Percentiles rank a stretch among this genome's conserved stretches.
These are phyloP conservation scores for Neurospora sp. DNA, from an alignment of 2,329 filamentous ascomycete genomes.

Conservation along the genomic window DNA sequence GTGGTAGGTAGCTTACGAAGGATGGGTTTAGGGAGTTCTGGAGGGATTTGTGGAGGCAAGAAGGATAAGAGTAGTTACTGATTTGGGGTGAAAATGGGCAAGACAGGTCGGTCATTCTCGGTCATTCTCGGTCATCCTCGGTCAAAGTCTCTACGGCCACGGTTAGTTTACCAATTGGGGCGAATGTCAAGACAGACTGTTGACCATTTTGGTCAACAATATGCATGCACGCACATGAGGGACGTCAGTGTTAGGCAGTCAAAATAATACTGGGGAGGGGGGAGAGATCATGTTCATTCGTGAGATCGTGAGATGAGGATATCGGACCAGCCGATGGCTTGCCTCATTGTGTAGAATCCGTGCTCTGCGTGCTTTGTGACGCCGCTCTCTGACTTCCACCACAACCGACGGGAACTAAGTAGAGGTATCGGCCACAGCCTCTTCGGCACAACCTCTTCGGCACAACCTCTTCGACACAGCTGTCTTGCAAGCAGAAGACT, in stretches of 20 bases:
- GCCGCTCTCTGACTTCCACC: too few relatives aligned
- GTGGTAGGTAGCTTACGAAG: too few relatives aligned
- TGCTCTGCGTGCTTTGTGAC: neutral
- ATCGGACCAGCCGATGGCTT: neutral
- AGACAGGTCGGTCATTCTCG: too few relatives aligned
- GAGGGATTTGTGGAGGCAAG: conserved; percentile 58
- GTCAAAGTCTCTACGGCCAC: too few relatives aligned
- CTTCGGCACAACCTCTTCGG: too few relatives aligned
- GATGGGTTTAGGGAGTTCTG: conserved; percentile 86
- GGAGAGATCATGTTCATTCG: neutral
- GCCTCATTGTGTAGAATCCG: neutral
- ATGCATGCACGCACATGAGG: neutral
- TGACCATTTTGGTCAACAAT: neutral
- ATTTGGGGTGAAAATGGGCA: too few relatives aligned
- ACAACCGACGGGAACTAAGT: too few relatives aligned
- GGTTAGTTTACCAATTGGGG: too few relatives aligned
- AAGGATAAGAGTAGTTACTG: neutral
- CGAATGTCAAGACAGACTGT: neutral
- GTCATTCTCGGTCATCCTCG: too few relatives aligned
- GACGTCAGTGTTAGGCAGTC: neutral
- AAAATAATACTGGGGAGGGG: neutral
- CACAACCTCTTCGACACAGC: too few relatives aligned
- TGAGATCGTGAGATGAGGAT: neutral
- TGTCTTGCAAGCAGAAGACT: too few relatives aligned
- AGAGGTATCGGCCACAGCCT: too few relatives aligned